Evolutionary conservation across 2,329 filamentous ascomycete species (phyloP).

Genomic region (Microcera coccophila): DNA sequence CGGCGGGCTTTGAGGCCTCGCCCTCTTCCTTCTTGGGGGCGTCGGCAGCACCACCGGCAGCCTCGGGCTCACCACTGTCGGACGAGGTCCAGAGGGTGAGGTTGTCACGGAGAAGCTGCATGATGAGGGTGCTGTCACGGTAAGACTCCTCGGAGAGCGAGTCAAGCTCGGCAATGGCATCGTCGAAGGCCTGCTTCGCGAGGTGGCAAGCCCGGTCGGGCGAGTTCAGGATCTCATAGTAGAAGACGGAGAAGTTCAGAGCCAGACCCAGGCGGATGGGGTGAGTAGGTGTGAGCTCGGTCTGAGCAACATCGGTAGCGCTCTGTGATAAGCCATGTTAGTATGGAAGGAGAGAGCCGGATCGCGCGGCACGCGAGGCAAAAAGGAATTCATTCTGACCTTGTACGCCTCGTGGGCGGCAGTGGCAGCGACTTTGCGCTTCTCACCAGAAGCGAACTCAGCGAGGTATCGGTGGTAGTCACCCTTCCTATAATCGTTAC

Average conservation of each 20-base stretch:
- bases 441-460: slow-evolving; percentile 89
- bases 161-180: slow-evolving; percentile 97
- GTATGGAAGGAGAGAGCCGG: slow-evolving; percentile 15
- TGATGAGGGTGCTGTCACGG: slow-evolving; percentile 98
- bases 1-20: slow-evolving; percentile 41
- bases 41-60: slow-evolving; percentile 52
- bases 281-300: slow-evolving; percentile 94
- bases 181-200: slow-evolving; percentile 98
- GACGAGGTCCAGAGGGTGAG: slow-evolving; percentile 97
- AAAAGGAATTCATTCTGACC: slow-evolving; percentile 52
- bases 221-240: slow-evolving; percentile 99
- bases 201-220: slow-evolving; percentile 97
- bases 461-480: slow-evolving; percentile 95
- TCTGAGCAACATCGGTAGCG: slow-evolving; percentile 97
- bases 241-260: slow-evolving; percentile 99
- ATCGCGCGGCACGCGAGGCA: slow-evolving; percentile 26
- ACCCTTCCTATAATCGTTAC: slow-evolving; percentile 68
- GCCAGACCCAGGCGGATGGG: slow-evolving; percentile 96
- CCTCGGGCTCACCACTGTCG: slow-evolving; percentile 76
- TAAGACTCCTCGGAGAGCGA: slow-evolving; percentile 97
- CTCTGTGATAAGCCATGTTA: slow-evolving; percentile 53
- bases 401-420: slow-evolving; percentile 95
- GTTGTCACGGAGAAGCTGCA: slow-evolving; percentile 98
- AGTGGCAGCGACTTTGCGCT: slow-evolving; percentile 83
- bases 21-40: slow-evolving; percentile 58